These are phyloP conservation scores for Termitomyces sp. DNA, from an alignment of 768 basidiomycete genomes.

Conservation along the genomic window DNA sequence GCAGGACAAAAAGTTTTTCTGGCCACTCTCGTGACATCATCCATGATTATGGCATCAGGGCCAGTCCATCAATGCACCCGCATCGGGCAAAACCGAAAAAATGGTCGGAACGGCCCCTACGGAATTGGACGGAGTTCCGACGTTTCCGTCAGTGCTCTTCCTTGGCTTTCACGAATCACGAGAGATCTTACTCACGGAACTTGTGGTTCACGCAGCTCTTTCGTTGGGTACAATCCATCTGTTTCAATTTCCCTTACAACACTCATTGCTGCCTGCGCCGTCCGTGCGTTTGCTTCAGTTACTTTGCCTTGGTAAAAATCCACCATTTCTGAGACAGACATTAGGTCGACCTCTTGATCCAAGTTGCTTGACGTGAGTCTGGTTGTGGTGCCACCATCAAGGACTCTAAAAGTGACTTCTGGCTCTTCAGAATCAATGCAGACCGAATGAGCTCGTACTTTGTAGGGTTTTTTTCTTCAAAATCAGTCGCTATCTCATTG, in stretches of 20 bases:
- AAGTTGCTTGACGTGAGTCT: slow-evolving; percentile 19
- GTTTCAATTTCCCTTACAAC: slow-evolving; percentile 56
- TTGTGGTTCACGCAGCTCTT: slow-evolving; percentile 23
- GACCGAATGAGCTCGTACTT: slow-evolving; percentile 69
- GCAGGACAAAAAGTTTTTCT: slow-evolving; percentile 41
- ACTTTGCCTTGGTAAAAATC: slow-evolving; percentile 58
- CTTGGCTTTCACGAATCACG: not conserved
- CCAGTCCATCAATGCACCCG: slow-evolving; percentile 52
- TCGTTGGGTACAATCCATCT: slow-evolving; percentile 49
- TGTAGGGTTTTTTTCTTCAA: not conserved
- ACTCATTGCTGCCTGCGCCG: slow-evolving; percentile 55
- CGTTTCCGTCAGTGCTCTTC: slow-evolving; percentile 1
- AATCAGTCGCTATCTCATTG: not conserved
- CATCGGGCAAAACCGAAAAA: slow-evolving; percentile 52
- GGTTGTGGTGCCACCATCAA: slow-evolving; percentile 28
- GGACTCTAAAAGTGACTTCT: slow-evolving; percentile 38
- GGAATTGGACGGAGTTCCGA: slow-evolving; percentile 21
- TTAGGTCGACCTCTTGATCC: slow-evolving; percentile 33
- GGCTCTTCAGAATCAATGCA: slow-evolving; percentile 42
- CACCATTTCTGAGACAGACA: slow-evolving; percentile 36
- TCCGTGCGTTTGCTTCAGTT: slow-evolving; percentile 33
- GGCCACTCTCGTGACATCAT: slow-evolving; percentile 35
- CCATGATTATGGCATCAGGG: slow-evolving; percentile 42
- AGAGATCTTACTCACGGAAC: slow-evolving; percentile 42
- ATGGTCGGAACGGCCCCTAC: slow-evolving; percentile 42